Evolutionary conservation across 441 rosid genomes (phyloP), one percentile per base, ranked within the genome.

Genomic region (Erodium texanum): DNA sequence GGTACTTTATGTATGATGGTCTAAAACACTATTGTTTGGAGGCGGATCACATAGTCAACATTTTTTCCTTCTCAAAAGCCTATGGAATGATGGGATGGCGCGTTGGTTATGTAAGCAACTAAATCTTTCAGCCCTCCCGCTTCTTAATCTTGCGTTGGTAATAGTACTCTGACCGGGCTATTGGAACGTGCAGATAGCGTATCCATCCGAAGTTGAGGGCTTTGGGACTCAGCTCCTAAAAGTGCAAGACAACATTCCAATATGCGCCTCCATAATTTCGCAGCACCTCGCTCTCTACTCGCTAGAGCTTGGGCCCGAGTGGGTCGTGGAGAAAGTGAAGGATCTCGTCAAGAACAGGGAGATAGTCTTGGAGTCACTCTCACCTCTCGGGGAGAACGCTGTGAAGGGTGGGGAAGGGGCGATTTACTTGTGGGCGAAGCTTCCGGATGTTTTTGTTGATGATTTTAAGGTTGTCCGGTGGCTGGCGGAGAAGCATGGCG

Each of bases 41-140:
- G 81, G 99, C 93, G 69, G 81, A 92, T 74, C 97, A 95, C 72
- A 78, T 92, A 29, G 89, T 92, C 73, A 95, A 95, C 79, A 84
- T 95, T 66, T 95, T 95, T 80, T 92, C 99, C 68, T 95, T 92
- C 84, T 95, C 99, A 3, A 95, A 95, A 85, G 93, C 97, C 65
- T 90, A 95, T 20, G 99, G 99, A 54, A 92, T 95, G 98, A 92
- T 92, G 99, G 99, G 99, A 52, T 95, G 98, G 99, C 85, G 99
- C 69, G 95, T 95, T 70, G 99, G 99, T 81, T 92, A 95, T 65
- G 98, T 95, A 83, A 90, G 99, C 77, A 63, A 43, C 15, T 10
- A 43, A 1, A 11, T 7, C 10, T 10, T 38, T 38, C 45, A n/a
- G n/a, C n/a, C n/a, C n/a, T n/a, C n/a, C n/a, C 6, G 3, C 34